These are phyloP conservation scores for Claviceps sp. DNA, from an alignment of 2,329 filamentous ascomycete genomes.

Conservation along the genomic window DNA sequence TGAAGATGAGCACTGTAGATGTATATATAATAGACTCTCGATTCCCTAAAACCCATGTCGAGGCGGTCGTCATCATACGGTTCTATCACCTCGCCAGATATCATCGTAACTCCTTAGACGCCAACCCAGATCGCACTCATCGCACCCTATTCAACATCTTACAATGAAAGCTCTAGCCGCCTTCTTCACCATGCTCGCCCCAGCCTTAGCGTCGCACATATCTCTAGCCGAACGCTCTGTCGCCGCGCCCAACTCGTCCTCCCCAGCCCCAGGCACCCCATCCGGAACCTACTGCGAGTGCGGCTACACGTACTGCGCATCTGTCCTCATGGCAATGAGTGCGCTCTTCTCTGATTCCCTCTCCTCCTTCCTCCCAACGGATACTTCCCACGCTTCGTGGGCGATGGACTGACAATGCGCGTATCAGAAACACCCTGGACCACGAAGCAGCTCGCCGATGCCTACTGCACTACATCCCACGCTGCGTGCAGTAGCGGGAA, in stretches of 20 bases:
- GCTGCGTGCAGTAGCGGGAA: conserved; percentile 18
- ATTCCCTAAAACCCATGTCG: neutral
- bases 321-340: conserved; percentile 25
- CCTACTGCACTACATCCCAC: conserved; percentile 25
- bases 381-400: neutral
- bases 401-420: neutral
- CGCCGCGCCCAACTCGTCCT: conserved; percentile 1
- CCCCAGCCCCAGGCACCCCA: conserved; percentile 8
- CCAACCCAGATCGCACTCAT: neutral
- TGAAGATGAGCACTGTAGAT: neutral
- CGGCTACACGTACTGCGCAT: conserved; percentile 28
- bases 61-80: neutral
- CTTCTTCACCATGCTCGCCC: conserved; percentile 6
- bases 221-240: neutral
- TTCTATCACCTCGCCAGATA: neutral
- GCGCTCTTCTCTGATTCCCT: conserved; percentile 4
- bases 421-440: conserved; percentile 21
- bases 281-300: conserved; percentile 26
- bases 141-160: neutral
- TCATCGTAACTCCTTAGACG: neutral
- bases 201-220: conserved; percentile 12
- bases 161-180: conserved; percentile 16
- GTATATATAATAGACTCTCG: neutral
- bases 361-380: neutral
- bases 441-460: conserved; percentile 17